Base-by-base conservation (phyloP, 2,329 filamentous ascomycete genomes). In the Trichoderma polysporum region DNA sequence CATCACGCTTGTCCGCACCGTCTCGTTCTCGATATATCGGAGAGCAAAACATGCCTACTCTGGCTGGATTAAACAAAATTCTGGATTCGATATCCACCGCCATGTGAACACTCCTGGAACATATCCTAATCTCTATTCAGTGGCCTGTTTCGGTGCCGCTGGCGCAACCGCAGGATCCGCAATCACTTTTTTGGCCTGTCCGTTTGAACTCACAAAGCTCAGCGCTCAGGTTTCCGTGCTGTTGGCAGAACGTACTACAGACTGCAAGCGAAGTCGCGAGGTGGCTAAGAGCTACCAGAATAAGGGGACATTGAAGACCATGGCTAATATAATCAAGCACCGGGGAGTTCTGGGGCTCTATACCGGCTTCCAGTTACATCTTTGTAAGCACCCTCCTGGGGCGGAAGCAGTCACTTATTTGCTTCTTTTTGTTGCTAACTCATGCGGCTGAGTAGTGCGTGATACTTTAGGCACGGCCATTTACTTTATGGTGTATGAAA, bases 401-500 rank as follows among this genome's bases (percentile, higher is more conserved):
- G 13, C 29, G 33, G 10, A 19, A 7, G 4, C 45, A 29, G 6
- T 33, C n/a, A 1, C 17, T 35, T 19, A 1, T 35, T 17, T 47
- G 5, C 4, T 35, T 25, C 9, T 53, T 17, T 41, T 13, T 53
- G 35, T 35, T 13, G 39, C 67, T 71, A 66, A 74, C 67, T 63
- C 53, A 70, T 10, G 29, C 22, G n/a, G 25, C 37, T 45, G 19
- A 31, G 6, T 66, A 92, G 91, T 94, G 73, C 87, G 92, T 68
- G 92, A 96, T 78, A 94, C 91, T 0, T 83, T 95, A 68, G 92
- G 92, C 63, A 96, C 92, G 1, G 87, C 88, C 33, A 92, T 94
- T 67, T 96, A 96, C 77, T 96, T 96, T 75, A 92, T 91, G 80
- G 94, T 92, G 33, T 96, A 96, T 76, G 92, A 96, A 78, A 93